These are phyloP conservation scores for Quercus dentata DNA, from an alignment of 306 rosid species.

Conservation along the genomic window DNA sequence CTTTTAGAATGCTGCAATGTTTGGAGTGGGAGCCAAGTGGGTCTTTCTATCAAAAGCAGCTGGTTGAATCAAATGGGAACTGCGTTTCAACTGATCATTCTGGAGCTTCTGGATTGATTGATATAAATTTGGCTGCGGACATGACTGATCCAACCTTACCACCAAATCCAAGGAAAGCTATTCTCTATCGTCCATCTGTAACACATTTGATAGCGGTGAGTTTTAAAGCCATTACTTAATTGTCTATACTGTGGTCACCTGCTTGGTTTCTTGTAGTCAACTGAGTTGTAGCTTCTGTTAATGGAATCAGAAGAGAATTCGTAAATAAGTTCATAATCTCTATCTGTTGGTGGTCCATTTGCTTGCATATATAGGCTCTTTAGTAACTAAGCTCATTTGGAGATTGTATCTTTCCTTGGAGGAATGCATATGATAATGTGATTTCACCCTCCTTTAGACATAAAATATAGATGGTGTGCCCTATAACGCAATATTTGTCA, in stretches of 20 bases:
- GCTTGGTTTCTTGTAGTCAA: background rate
- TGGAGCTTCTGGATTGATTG: conserved; percentile 82
- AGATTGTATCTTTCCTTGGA: conserved; percentile 3
- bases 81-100: conserved; percentile 69
- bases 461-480: background rate
- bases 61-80: conserved; percentile 58
- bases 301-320: background rate
- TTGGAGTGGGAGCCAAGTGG: conserved; percentile 98
- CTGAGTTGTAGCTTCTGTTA: background rate
- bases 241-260: background rate
- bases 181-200: conserved; percentile 84
- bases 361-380: conserved; percentile 7
- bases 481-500: background rate
- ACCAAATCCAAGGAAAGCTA: conserved; percentile 89
- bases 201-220: conserved; percentile 95
- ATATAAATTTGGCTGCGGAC: conserved; percentile 80
- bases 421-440: background rate
- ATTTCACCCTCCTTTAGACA: conserved; percentile 6
- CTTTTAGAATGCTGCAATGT: conserved; percentile 88
- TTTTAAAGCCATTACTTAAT: conserved; percentile 13
- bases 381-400: background rate
- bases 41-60: conserved; percentile 64
- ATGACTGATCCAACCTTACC: conserved; percentile 84
- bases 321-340: background rate
- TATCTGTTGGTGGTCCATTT: background rate